Evolutionary conservation across 495 filamentous ascomycete species (phyloP).

Genomic region (Penicillium arizonense): DNA sequence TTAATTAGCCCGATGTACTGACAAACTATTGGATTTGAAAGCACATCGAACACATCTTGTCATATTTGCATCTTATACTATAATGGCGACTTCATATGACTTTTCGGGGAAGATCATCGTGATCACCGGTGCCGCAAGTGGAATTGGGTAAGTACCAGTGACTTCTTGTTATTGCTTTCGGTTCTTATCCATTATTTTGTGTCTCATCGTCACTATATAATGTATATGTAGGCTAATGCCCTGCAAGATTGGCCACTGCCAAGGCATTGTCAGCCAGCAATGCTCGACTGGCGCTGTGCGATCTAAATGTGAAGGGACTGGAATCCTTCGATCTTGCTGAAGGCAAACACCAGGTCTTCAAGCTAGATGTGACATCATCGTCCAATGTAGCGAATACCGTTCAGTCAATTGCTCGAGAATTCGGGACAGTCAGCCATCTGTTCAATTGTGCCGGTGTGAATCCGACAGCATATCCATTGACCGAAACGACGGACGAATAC

Average conservation of each 20-base stretch:
- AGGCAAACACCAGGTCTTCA: constrained; percentile 20
- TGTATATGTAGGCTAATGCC: not conserved
- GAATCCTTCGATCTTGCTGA: constrained; percentile 19
- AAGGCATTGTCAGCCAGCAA: constrained; percentile 39
- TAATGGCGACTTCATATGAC: not conserved
- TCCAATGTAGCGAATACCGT: constrained; percentile 24
- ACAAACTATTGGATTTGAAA: too few species aligned
- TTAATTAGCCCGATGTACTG: too few species aligned
- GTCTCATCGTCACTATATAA: not conserved
- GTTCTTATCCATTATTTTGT: not conserved
- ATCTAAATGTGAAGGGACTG: constrained; percentile 35
- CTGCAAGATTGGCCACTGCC: constrained; percentile 36
- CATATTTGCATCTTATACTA: too few species aligned
- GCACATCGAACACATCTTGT: too few species aligned
- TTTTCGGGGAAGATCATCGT: constrained; percentile 22
- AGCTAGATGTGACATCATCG: constrained; percentile 34
- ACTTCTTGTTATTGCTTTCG: too few species aligned
- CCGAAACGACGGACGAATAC: constrained; percentile 16
- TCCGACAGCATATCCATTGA: constrained; percentile 42
- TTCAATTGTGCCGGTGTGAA: constrained; percentile 56
- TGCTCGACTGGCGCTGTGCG: constrained; percentile 44
- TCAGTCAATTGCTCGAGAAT: constrained; percentile 22
- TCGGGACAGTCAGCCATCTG: constrained; percentile 39
- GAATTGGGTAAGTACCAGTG: constrained; percentile 42
- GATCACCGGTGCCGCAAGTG: constrained; percentile 53